These are phyloP conservation scores for Lentithecium fluviatile DNA, from an alignment of 495 filamentous ascomycete species.

Conservation along the genomic window DNA sequence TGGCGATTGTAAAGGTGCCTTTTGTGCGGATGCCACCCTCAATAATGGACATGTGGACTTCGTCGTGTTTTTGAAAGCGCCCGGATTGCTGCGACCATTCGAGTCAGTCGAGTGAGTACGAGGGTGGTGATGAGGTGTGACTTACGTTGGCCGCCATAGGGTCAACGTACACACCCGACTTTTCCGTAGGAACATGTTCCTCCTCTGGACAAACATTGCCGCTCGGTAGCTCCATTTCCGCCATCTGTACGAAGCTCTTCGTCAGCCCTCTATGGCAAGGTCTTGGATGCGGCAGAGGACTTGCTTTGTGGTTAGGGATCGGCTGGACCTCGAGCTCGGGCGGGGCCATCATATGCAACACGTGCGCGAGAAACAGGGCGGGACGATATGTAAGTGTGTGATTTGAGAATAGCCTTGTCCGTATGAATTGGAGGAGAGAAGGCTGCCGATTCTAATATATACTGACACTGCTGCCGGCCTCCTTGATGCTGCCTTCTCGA, in stretches of 20 bases:
- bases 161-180: conserved; percentile 14
- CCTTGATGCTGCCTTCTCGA: conserved; percentile 18
- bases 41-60: conserved; percentile 22
- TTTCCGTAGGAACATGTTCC: conserved; percentile 1
- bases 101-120: neutral
- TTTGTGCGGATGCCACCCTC: conserved; percentile 12
- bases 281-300: conserved; percentile 3
- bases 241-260: conserved; percentile 16
- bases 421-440: conserved; percentile 10
- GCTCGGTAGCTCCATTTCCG: neutral
- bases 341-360: conserved; percentile 18
- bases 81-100: neutral
- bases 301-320: conserved; percentile 5
- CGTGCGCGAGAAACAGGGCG: neutral
- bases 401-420: conserved; percentile 23
- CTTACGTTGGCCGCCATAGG: conserved; percentile 6
- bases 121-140: neutral
- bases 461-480: conserved; percentile 24
- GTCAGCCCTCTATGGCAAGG: conserved; percentile 22
- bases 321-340: conserved; percentile 19
- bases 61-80: conserved; percentile 9
- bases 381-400: neutral
- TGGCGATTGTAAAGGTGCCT: conserved; percentile 16
- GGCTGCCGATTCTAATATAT: conserved; percentile 18
- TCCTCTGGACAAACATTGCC: neutral